phyloP scores from a whole-genome alignment of 2,329 filamentous ascomycete genomes.

The Phyllosticta paracitricarpa region DNA sequence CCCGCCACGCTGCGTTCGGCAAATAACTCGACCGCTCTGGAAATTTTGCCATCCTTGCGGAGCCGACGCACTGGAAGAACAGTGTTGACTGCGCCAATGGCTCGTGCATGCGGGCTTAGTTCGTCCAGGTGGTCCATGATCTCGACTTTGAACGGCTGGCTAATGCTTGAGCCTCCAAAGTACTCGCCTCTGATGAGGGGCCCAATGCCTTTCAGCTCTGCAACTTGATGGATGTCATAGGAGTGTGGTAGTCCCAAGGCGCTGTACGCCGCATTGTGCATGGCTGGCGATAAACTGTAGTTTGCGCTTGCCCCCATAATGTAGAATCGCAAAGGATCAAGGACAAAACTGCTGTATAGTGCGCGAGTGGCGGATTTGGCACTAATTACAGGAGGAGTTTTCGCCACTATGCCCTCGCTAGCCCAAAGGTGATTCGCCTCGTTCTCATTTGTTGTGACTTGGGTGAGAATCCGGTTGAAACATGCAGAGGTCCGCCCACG shows the following conservation, averaged over 20 bases:
- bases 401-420: slow-evolving; percentile 19
- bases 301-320: slow-evolving; percentile 63
- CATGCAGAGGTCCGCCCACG: slow-evolving; percentile 55
- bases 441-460: slow-evolving; percentile 40
- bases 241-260: slow-evolving; percentile 58
- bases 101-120: slow-evolving; percentile 60
- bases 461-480: slow-evolving; percentile 56
- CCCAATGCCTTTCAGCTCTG: slow-evolving; percentile 52
- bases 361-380: slow-evolving; percentile 54
- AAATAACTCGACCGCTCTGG: slow-evolving; percentile 43
- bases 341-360: slow-evolving; percentile 56
- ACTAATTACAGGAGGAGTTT: slow-evolving; percentile 41
- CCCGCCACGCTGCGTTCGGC: slow-evolving; percentile 54
- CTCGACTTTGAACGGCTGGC: slow-evolving; percentile 65
- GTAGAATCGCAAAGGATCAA: slow-evolving; percentile 61
- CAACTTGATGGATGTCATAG: slow-evolving; percentile 55
- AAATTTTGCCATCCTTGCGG: slow-evolving; percentile 46
- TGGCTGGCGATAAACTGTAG: slow-evolving; percentile 65
- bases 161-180: slow-evolving; percentile 64
- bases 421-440: slow-evolving; percentile 16
- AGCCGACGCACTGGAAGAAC: slow-evolving; percentile 59
- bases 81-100: slow-evolving; percentile 69
- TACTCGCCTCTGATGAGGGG: slow-evolving; percentile 53
- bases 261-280: slow-evolving; percentile 63
- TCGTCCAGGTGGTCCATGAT: slow-evolving; percentile 55